Percentiles rank a stretch among this genome's conserved stretches.
These are phyloP conservation scores for Cladophialophora psammophila DNA, from an alignment of 2,329 filamentous ascomycete species.

Conservation along the genomic window DNA sequence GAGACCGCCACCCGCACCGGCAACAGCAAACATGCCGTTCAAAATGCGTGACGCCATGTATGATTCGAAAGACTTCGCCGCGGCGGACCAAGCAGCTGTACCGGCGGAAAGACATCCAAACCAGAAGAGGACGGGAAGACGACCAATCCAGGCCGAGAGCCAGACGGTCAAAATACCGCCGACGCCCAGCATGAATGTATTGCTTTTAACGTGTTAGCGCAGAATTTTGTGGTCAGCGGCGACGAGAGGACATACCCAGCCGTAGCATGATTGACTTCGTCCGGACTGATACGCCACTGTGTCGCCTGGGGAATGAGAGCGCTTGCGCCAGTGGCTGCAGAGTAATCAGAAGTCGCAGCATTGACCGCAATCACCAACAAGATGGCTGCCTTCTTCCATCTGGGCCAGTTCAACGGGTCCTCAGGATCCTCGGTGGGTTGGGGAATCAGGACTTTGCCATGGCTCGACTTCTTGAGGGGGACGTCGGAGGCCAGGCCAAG, in stretches of 20 bases:
- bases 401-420: conserved; percentile 64
- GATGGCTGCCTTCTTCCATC: conserved; percentile 58
- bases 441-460: conserved; percentile 60
- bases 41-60: conserved; percentile 59
- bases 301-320: conserved; percentile 54
- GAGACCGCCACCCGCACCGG: conserved; percentile 50
- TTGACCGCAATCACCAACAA: conserved; percentile 58
- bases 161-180: conserved; percentile 53
- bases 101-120: conserved; percentile 43
- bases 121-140: conserved; percentile 53
- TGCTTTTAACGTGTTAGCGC: conserved; percentile 44
- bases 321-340: conserved; percentile 55
- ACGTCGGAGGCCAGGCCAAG: conserved; percentile 39
- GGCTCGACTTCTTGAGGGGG: conserved; percentile 47
- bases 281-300: conserved; percentile 58
- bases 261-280: conserved; percentile 60
- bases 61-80: conserved; percentile 54
- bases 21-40: conserved; percentile 58
- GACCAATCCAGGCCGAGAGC: conserved; percentile 53
- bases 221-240: background rate
- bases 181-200: conserved; percentile 58
- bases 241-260: conserved; percentile 43
- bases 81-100: conserved; percentile 53
- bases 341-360: conserved; percentile 60
- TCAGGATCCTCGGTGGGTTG: conserved; percentile 60